Conservation (phyloP, 2,329 filamentous ascomycete genomes). For the Aureobasidium sp. region DNA sequence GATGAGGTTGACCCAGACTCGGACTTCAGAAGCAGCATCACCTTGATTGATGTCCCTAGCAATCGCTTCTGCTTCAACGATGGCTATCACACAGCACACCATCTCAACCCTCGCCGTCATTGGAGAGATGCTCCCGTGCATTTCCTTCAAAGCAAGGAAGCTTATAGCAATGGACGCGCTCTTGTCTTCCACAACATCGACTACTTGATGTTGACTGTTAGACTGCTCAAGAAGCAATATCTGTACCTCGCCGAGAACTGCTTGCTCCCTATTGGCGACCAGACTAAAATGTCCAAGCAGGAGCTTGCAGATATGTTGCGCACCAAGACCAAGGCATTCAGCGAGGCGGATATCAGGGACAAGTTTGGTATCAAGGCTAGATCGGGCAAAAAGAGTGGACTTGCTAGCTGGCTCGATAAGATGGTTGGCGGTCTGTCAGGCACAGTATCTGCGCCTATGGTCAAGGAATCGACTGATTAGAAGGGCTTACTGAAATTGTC, state of each 20-base stretch:
- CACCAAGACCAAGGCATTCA: constrained; percentile 59
- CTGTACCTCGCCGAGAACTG: constrained; percentile 56
- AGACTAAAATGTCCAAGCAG: constrained; percentile 58
- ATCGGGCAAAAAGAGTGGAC: background rate
- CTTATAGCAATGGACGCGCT: constrained; percentile 60
- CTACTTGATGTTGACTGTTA: constrained; percentile 67
- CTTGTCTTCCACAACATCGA: constrained; percentile 77
- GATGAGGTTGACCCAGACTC: constrained; percentile 68
- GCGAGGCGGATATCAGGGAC: constrained; percentile 54
- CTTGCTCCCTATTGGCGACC: constrained; percentile 66
- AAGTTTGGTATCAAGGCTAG: constrained; percentile 42
- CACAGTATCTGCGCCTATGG: background rate
- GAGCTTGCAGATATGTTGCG: constrained; percentile 58
- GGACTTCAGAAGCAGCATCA: constrained; percentile 72
- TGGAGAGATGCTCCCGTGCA: constrained; percentile 74
- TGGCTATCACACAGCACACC: constrained; percentile 75
- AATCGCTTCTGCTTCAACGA: constrained; percentile 80
- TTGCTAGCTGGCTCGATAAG: background rate
- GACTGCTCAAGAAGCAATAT: constrained; percentile 65
- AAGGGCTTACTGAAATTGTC: background rate
- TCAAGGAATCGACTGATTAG: constrained; percentile 4
- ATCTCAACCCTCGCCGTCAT: constrained; percentile 69
- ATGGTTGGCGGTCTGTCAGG: background rate
- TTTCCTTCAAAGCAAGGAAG: constrained; percentile 62
- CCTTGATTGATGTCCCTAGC: constrained; percentile 68